Evolutionary conservation across 345 rosid genomes (phyloP).

Genomic region (Heritiera littoralis): DNA sequence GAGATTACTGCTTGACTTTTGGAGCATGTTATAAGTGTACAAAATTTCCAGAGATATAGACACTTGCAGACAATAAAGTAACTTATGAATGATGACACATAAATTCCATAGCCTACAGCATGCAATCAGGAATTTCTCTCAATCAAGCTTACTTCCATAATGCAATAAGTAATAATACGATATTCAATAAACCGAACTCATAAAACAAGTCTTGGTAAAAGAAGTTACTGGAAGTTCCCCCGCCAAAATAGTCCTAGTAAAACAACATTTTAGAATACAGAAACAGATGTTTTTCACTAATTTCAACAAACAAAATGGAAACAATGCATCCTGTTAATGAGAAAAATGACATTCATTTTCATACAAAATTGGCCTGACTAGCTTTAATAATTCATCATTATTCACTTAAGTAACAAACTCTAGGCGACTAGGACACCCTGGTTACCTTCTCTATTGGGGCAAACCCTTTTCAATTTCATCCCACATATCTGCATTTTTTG

Average conservation of each 20-base stretch:
- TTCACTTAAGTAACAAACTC: not conserved
- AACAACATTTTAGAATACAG: not conserved
- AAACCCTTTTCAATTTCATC: conserved; percentile 75
- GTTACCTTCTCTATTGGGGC: conserved; percentile 39
- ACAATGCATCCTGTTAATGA: not conserved
- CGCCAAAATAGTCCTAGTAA: not conserved
- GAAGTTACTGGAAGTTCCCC: not conserved
- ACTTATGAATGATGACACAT: no score
- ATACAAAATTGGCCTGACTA: not conserved
- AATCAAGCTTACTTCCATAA: no score
- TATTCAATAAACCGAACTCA: not conserved
- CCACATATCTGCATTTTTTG: conserved; percentile 59
- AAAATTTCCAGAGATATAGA: no score
- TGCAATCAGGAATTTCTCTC: no score
- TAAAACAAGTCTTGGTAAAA: not conserved
- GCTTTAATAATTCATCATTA: not conserved
- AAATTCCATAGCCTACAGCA: no score
- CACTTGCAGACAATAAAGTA: no score
- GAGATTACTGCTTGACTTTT: no score
- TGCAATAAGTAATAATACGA: no score
- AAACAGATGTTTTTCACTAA: not conserved
- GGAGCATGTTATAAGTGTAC: no score
- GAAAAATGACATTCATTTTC: not conserved
- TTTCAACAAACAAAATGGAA: not conserved
- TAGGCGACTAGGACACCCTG: not conserved